Evolutionary conservation across 2,329 filamentous ascomycete genomes (phyloP), one percentile per base, ranked within the genome.

Genomic region (Exserohilum rostratum): DNA sequence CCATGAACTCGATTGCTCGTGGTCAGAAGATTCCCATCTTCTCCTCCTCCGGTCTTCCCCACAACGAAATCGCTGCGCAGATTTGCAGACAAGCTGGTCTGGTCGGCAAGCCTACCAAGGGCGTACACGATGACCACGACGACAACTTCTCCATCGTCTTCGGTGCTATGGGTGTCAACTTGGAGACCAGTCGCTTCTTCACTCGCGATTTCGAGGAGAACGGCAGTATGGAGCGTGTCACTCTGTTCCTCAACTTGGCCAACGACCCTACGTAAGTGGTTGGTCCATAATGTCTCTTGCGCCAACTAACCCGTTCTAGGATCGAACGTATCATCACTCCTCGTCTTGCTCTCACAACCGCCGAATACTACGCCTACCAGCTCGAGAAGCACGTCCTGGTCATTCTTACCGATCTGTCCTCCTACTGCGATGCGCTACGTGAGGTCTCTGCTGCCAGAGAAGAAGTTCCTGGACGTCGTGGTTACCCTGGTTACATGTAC

Each of bases 401-500:
- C 73, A 99, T 99, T 78, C 87, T 99, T 75, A 99, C 96, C 50
- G 95, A 99, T 85, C 82, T 99, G 68, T 95, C 95, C 1, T 92
- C 95, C 45, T 99, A 99, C 85, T 99, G 96, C 78, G 95, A 99
- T 78, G 96, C 95, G 64, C 89, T 99, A 64, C 95, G 95, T 86
- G 95, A 99, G 80, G 95, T 99, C 46, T 99, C 95, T 12, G 93
- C 95, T 50, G 95, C 95, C 48, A 87, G 95, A 82, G 95, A 99
- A 85, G 95, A 99, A 87, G 95, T 99, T 38, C 95, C 95, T 35
- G 95, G 95, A 84, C 93, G 95, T 78, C 93, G 95, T 87, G 95
- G 95, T 85, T 99, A 95, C 83, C 95, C 95, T 49, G 95, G 95
- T 90, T 99, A 99, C 85, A 99, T 99, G 95, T 99, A 99, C 84